Evolutionary conservation across 2,329 filamentous ascomycete species (phyloP), one percentile per base, ranked within the genome.

Genomic region (Epichloe festucae): DNA sequence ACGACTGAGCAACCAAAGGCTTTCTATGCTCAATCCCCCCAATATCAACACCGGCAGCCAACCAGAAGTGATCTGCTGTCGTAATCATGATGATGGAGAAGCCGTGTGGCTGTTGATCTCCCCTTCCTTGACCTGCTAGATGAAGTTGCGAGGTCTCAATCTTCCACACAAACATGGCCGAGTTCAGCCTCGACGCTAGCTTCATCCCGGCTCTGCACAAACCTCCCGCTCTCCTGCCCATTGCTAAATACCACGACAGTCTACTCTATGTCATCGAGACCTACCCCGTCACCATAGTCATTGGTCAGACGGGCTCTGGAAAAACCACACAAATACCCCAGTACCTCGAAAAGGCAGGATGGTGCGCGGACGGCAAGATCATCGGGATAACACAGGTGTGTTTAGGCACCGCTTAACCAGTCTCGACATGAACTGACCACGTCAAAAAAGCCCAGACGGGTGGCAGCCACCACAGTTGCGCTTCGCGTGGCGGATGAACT

Each of bases 271-370:
- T 90, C 14, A 79, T 96, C 53, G 91, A 97, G 65, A 89, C 81
- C 7, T 81, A 81, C 56, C 84, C 87, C 0, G 84, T 97, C 52
- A 91, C 87, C 0, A 88, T 97, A 48, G 81, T 97, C 12, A 82
- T 97, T 51, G 93, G 91, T 8, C 89, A 96, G 64, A 97, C 93
- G 1, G 93, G 93, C 4, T 95, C 87, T 23, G 90, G 91, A 42
- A 97, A 97, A 69, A 95, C 90, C 1, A 97, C 93, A 0, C 93
- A 97, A 64, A 84, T 97, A 43, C 93, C 93, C 1, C 91, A 96
- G 60, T 97, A 86, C 60, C 77, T 97, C 12, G 84, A 95, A 53
- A 76, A 87, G 59, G 87, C 85, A 61, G 91, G 91, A 67, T 97
- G 91, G 90, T 91, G 88, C 63, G 75, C 77, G 31, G 79, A 89